These are phyloP conservation scores for Entomortierella chlamydospora DNA, from an alignment of 192 early-diverging fungal species.

Conservation along the genomic window DNA sequence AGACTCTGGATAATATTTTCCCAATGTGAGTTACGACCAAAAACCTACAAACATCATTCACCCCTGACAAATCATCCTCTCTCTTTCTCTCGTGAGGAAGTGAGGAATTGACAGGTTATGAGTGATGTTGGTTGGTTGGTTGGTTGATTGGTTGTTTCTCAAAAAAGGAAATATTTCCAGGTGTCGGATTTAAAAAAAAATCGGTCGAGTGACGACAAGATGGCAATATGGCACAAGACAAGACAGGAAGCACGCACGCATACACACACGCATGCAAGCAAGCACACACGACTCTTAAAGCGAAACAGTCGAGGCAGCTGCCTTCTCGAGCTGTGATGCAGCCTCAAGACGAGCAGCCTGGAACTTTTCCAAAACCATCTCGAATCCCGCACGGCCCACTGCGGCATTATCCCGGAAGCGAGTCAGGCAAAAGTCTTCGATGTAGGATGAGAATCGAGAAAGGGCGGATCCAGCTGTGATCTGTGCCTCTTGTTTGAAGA, in stretches of 20 bases:
- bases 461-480: slow-evolving; percentile 83
- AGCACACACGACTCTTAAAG: slow-evolving; percentile 12
- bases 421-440: slow-evolving; percentile 88
- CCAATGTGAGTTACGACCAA: too few relatives aligned
- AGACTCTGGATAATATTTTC: too few relatives aligned
- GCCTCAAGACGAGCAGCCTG: slow-evolving; percentile 40
- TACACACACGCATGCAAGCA: too few relatives aligned
- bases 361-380: slow-evolving; percentile 82
- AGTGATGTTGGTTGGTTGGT: not conserved
- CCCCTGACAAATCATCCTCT: too few relatives aligned
- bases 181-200: not conserved
- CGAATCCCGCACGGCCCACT: slow-evolving; percentile 85
- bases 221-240: too few relatives aligned
- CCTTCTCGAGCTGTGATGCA: slow-evolving; percentile 23
- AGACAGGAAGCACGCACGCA: too few relatives aligned
- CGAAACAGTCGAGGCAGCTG: slow-evolving; percentile 15
- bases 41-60: too few relatives aligned
- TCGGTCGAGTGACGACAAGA: not conserved
- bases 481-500: slow-evolving; percentile 87
- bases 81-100: too few relatives aligned
- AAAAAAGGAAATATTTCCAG: not conserved
- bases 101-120: too few relatives aligned
- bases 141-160: not conserved
- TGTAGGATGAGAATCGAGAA: slow-evolving; percentile 70
- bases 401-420: slow-evolving; percentile 93